phyloP scores from a whole-genome alignment of 805 yeast genomes.

The Metschnikowia cubensis region DNA sequence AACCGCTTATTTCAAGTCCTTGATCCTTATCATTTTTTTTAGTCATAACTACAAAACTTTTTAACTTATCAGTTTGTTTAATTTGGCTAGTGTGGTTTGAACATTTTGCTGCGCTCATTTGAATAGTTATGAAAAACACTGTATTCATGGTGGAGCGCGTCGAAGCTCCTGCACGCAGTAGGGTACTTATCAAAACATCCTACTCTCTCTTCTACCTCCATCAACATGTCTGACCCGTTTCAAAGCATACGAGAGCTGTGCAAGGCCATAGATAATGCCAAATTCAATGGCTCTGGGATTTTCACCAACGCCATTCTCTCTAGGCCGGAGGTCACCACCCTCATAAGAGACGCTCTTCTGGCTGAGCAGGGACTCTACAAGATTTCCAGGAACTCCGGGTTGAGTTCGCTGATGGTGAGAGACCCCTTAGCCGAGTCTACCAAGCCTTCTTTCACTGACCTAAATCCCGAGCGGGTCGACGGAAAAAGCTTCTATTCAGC shows the following conservation, averaged over 20 bases:
- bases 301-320: conserved; percentile 61
- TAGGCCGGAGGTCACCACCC: conserved; percentile 48
- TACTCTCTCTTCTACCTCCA: background rate
- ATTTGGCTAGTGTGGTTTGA: too few species aligned
- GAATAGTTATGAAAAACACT: too few species aligned
- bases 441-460: conserved; percentile 6
- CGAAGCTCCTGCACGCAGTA: background rate
- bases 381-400: conserved; percentile 35
- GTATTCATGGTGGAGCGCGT: background rate
- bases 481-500: conserved; percentile 39
- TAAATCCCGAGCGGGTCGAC: conserved; percentile 41
- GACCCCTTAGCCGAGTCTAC: background rate
- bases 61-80: too few species aligned
- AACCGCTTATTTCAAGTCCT: too few species aligned
- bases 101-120: too few species aligned
- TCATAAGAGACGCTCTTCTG: conserved; percentile 56
- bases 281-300: conserved; percentile 56
- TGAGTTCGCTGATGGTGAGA: conserved; percentile 4
- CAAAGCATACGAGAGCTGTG: conserved; percentile 17
- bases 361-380: conserved; percentile 50
- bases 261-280: conserved; percentile 38
- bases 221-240: conserved; percentile 10
- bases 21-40: too few species aligned
- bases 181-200: background rate
- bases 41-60: too few species aligned